Percentiles rank a stretch among this genome's conserved stretches.
Conservation (phyloP, 2,329 filamentous ascomycete genomes). For the Aspergillus udagawae region DNA sequence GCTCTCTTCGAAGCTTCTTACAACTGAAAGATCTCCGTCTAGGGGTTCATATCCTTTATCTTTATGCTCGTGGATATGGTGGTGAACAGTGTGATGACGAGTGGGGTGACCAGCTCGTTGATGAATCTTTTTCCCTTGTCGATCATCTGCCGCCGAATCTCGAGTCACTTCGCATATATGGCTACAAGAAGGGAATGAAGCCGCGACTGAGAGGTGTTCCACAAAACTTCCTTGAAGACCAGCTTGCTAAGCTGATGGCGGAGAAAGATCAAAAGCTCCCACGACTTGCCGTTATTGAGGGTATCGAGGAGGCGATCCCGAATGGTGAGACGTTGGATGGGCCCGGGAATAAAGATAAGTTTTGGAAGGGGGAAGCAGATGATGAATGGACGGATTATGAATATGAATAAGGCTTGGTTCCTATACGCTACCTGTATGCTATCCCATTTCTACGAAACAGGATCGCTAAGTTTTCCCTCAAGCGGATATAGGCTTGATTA, state of each 20-base stretch:
- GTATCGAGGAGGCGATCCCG: not conserved
- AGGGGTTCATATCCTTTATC: slow-evolving; percentile 1
- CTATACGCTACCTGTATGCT: no score
- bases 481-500: no score
- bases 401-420: not conserved
- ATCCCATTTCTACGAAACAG: no score
- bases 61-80: not conserved
- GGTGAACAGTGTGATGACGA: not conserved
- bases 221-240: not conserved
- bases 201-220: not conserved
- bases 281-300: not conserved
- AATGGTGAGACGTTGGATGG: not conserved
- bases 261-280: not conserved
- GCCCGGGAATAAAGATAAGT: not conserved
- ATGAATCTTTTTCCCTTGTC: not conserved
- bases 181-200: not conserved
- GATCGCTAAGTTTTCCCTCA: no score
- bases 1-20: not conserved
- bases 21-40: not conserved
- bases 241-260: not conserved
- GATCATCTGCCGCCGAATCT: not conserved
- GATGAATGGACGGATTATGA: not conserved
- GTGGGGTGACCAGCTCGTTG: not conserved
- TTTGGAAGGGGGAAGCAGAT: not conserved
- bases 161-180: not conserved